Percentiles rank a stretch among this genome's conserved stretches.
Evolutionary conservation across 1,139 yeast species (phyloP).

Genomic region (Scheffersomyces stambukii): DNA sequence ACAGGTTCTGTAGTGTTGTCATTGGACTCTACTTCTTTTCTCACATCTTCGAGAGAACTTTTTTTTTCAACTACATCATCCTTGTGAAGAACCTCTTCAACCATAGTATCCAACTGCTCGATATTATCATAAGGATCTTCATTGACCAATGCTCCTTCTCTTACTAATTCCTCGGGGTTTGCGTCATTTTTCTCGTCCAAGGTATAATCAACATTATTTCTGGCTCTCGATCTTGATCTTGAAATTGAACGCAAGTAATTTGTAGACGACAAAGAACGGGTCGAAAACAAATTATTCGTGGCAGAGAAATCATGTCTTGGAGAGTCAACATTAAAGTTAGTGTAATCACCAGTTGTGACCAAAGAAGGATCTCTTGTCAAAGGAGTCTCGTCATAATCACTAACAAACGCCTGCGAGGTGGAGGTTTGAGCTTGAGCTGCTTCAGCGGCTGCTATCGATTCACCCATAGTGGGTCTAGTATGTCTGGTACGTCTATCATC

Average conservation of each 20-base stretch:
- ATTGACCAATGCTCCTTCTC: conserved; percentile 44
- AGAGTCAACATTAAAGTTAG: conserved; percentile 43
- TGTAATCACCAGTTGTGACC: conserved; percentile 48
- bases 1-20: neutral
- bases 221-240: conserved; percentile 54
- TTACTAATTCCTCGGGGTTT: conserved; percentile 32
- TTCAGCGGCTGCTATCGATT: conserved; percentile 44
- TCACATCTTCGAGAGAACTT: conserved; percentile 1
- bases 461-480: conserved; percentile 48
- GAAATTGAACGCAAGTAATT: conserved; percentile 58
- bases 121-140: conserved; percentile 45
- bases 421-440: conserved; percentile 12
- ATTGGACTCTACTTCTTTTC: conserved; percentile 1
- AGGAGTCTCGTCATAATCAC: conserved; percentile 8
- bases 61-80: conserved; percentile 5
- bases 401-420: conserved; percentile 3
- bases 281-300: conserved; percentile 22
- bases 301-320: conserved; percentile 17
- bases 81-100: conserved; percentile 32
- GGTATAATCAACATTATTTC: conserved; percentile 12
- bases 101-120: conserved; percentile 38
- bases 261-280: conserved; percentile 35
- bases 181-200: conserved; percentile 46
- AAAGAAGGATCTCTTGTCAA: conserved; percentile 38
- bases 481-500: conserved; percentile 41